These are phyloP conservation scores for Lactifluus volemus DNA, from an alignment of 768 basidiomycete genomes.

Conservation along the genomic window DNA sequence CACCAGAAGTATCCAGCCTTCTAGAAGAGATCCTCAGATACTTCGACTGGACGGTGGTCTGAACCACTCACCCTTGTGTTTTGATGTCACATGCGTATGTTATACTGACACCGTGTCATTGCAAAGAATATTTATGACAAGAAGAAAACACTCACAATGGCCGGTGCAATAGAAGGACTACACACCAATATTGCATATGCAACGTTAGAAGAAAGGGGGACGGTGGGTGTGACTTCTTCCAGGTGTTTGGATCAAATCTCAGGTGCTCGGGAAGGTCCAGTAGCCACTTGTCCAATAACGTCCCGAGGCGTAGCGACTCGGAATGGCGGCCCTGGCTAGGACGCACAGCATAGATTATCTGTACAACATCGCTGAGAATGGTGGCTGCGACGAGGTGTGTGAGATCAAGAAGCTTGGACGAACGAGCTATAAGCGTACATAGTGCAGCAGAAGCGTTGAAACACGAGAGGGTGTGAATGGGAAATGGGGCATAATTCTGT, in stretches of 20 bases:
- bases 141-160: conserved; percentile 52
- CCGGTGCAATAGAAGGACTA: conserved; percentile 62
- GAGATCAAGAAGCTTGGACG: background rate
- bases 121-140: background rate
- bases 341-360: conserved; percentile 61
- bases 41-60: background rate
- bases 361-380: conserved; percentile 60
- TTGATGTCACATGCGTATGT: conserved; percentile 21
- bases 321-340: conserved; percentile 45
- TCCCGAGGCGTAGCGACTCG: conserved; percentile 52
- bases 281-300: conserved; percentile 64
- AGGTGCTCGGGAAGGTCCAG: conserved; percentile 60
- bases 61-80: conserved; percentile 19
- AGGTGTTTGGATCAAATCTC: conserved; percentile 42
- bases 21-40: background rate
- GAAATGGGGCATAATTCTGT: conserved; percentile 25
- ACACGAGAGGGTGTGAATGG: conserved; percentile 55
- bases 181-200: conserved; percentile 85
- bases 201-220: conserved; percentile 63
- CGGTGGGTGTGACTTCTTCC: conserved; percentile 34
- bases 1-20: conserved; percentile 33
- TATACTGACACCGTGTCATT: conserved; percentile 24
- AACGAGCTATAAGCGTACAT: conserved; percentile 37
- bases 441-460: conserved; percentile 67
- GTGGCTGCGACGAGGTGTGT: conserved; percentile 37